These are phyloP conservation scores for Leonotis leonurus DNA, from an alignment of 257 asterid species.

Conservation along the genomic window DNA sequence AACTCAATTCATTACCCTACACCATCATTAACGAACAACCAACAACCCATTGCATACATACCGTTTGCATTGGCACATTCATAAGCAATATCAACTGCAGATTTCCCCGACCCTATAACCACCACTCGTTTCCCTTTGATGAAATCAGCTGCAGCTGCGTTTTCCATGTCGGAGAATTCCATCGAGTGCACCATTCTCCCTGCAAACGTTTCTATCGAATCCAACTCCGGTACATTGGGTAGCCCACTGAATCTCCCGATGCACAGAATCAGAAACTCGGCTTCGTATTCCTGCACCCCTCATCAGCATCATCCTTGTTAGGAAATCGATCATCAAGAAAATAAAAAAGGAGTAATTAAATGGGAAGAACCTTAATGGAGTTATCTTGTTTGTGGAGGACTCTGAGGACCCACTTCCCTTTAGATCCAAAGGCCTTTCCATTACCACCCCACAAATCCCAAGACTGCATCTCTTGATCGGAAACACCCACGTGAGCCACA, in stretches of 20 bases:
- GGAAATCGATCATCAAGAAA: background rate
- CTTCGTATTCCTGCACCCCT: constrained; percentile 31
- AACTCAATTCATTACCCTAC: too few relatives aligned
- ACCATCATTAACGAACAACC: too few relatives aligned
- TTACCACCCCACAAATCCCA: constrained; percentile 45
- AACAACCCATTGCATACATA: background rate
- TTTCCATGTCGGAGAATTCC: constrained; percentile 44
- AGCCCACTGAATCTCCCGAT: constrained; percentile 60
- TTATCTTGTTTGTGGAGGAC: constrained; percentile 23
- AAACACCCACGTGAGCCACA: constrained; percentile 37
- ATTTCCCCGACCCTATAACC: constrained; percentile 41
- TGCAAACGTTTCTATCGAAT: constrained; percentile 35
- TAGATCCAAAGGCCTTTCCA: constrained; percentile 38
- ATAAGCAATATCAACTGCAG: constrained; percentile 47
- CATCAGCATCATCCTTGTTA: too few relatives aligned
- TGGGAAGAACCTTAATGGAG: constrained; percentile 17
- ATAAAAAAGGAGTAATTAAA: too few relatives aligned
- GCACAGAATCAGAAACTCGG: constrained; percentile 48
- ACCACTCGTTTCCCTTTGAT: constrained; percentile 41
- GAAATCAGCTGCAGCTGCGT: constrained; percentile 34
- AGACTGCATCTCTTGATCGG: constrained; percentile 26
- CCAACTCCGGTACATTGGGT: constrained; percentile 49
- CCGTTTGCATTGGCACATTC: constrained; percentile 43
- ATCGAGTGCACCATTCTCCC: constrained; percentile 51
- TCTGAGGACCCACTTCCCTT: constrained; percentile 51